Base-by-base conservation (phyloP, 2,329 filamentous ascomycete genomes). In the Albifimbria verrucaria region DNA sequence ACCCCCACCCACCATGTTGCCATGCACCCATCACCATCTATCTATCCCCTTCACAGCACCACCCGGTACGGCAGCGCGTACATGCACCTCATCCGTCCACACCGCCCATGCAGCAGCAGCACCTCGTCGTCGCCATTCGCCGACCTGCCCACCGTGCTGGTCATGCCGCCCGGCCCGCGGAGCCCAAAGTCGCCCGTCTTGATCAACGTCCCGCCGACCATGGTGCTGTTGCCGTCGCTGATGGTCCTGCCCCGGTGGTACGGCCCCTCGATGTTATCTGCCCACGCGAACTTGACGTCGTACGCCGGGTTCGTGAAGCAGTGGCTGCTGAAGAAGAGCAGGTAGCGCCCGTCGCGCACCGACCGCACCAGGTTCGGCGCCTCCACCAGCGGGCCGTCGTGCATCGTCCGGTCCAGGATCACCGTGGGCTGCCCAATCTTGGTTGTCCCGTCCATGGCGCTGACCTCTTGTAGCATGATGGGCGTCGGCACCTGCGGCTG, bases 241-340 rank as follows among this genome's bases (percentile, higher is more conserved):
- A 32, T 15, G 32, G 12, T 15, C 32, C 52, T 53, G 12, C 52
- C 67, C 41, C 72, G 65, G 41, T 55, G 51, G 46, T 74, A 77
- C 7, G 72, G 72, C 1, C 76, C 76, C 41, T 46, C 52, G 36
- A 77, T 51, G 47, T 55, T 57, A 10, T 59, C 55, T 9, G 77
- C 70, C 7, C 78, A 79, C 2, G 84, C 83, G 61, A 83, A 87
- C 51, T 78, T 77, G n/a, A 85, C 73, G 59, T 85, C 79, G 65
- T 87, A 87, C 36, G 63, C 62, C 2, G 75, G 65, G 23, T 77
- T 74, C 2, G 75, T 75, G 65, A 74, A 87, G 67, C 82, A 85
- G 52, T 85, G 79, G 42, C 78, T 80, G 60, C 80, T 84, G 68
- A 80, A 88, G 64, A 87, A 86, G 43, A 88, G 68, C 49, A 83